These are phyloP conservation scores for Ascochyta clinopodiicola DNA, from an alignment of 2,329 filamentous ascomycete genomes.

Conservation along the genomic window DNA sequence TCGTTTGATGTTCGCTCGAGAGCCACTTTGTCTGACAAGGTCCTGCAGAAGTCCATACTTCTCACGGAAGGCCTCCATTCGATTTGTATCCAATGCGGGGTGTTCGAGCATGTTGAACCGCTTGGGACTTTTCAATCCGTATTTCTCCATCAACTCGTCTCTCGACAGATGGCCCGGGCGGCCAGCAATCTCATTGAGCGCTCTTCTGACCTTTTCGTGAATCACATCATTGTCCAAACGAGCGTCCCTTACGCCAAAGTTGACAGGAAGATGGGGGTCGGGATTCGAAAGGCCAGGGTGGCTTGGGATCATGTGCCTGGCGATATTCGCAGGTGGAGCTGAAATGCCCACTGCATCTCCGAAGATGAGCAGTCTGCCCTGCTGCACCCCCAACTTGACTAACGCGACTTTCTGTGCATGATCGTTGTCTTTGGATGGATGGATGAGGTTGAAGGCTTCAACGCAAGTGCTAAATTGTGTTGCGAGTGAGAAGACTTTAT, in stretches of 20 bases:
- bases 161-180: conserved; percentile 48
- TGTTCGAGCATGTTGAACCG: conserved; percentile 46
- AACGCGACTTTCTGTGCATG: conserved; percentile 53
- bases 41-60: conserved; percentile 53
- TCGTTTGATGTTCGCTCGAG: conserved; percentile 43
- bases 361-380: conserved; percentile 57
- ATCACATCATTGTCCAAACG: conserved; percentile 50
- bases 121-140: conserved; percentile 54
- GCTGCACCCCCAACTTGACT: conserved; percentile 54
- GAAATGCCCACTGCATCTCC: conserved; percentile 56
- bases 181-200: conserved; percentile 55
- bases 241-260: conserved; percentile 52
- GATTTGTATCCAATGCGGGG: conserved; percentile 52
- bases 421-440: conserved; percentile 52
- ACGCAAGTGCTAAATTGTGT: conserved; percentile 56
- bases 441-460: conserved; percentile 56
- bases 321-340: conserved; percentile 52
- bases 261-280: conserved; percentile 53
- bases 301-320: conserved; percentile 53
- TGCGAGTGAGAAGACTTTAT: conserved; percentile 52
- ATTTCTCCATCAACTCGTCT: conserved; percentile 55
- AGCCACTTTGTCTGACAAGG: conserved; percentile 41
- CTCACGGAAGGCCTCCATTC: conserved; percentile 55
- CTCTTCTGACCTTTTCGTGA: conserved; percentile 49
- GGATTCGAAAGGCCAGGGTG: conserved; percentile 54